phyloP scores from a whole-genome alignment of 2,329 filamentous ascomycete species.

The Fusarium mundagurra region DNA sequence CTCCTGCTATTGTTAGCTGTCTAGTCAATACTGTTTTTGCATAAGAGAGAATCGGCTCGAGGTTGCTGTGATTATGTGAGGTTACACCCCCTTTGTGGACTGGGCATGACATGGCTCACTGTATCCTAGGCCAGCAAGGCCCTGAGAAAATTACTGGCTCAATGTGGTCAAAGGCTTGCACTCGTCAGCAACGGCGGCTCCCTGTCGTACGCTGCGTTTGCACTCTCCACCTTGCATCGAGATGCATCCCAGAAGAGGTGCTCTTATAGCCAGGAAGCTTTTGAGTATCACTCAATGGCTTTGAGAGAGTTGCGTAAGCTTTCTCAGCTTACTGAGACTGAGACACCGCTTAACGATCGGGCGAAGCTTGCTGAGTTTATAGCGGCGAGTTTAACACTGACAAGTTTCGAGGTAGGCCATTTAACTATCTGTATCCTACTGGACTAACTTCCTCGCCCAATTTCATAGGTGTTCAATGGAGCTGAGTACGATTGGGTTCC shows the following conservation, averaged over 20 bases:
- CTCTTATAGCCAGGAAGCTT: not conserved
- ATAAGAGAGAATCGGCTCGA: fast-evolving
- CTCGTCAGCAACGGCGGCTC: not conserved
- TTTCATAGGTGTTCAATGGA: not conserved
- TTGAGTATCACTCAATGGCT: not conserved
- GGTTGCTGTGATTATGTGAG: too few relatives aligned
- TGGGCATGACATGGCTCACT: not conserved
- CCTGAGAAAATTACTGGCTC: not conserved
- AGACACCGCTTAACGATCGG: not conserved
- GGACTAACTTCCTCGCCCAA: fast-evolving
- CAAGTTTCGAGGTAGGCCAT: not conserved
- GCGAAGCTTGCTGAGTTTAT: not conserved
- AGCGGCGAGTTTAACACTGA: not conserved
- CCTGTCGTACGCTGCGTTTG: not conserved
- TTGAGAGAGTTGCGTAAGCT: not conserved
- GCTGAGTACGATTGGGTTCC: not conserved
- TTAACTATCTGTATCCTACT: fast-evolving
- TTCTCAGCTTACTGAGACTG: not conserved
- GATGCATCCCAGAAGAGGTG: not conserved
- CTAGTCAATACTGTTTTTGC: not conserved
- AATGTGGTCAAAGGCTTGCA: not conserved
- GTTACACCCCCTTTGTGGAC: not conserved
- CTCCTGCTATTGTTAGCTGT: too few relatives aligned
- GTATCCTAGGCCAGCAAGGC: fast-evolving
- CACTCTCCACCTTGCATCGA: not conserved